phyloP scores from a whole-genome alignment of 257 asterid species.

The Forsythia viridissima region DNA sequence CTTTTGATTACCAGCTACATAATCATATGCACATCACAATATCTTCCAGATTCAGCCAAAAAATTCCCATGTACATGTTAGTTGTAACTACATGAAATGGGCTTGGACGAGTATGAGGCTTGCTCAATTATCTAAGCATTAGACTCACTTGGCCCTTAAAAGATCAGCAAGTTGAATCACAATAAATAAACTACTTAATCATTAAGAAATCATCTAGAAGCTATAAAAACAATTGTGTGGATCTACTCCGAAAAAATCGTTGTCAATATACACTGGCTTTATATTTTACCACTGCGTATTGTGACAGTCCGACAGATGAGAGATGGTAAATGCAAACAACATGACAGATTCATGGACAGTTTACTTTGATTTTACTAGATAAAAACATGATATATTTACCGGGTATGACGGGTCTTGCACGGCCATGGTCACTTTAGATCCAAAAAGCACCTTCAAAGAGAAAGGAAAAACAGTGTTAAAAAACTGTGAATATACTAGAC shows the following conservation, averaged over 20 bases:
- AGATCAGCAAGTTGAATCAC: not conserved
- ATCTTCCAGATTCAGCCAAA: not conserved
- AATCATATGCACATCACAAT: not conserved
- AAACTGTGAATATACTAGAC: not conserved
- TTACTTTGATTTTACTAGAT: not conserved
- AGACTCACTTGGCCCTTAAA: not conserved
- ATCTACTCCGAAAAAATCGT: constrained; percentile 11
- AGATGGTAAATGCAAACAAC: constrained; percentile 2
- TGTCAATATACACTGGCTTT: not conserved
- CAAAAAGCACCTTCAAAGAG: constrained; percentile 79
- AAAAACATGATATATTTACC: constrained; percentile 42
- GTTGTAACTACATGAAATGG: not conserved
- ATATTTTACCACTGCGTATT: not conserved
- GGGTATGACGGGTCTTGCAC: constrained; percentile 99
- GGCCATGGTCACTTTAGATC: constrained; percentile 87
- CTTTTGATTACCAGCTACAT: constrained; percentile 1
- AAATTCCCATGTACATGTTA: not conserved
- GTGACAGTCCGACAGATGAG: not conserved
- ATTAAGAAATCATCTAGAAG: not conserved
- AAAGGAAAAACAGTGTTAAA: constrained; percentile 15
- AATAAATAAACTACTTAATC: not conserved
- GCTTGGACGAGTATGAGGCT: not conserved
- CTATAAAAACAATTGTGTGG: not conserved
- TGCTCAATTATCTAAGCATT: not conserved
- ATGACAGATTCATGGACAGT: constrained; percentile 1